phyloP scores from a whole-genome alignment of 2,329 filamentous ascomycete species.

The Geosmithia flava region DNA sequence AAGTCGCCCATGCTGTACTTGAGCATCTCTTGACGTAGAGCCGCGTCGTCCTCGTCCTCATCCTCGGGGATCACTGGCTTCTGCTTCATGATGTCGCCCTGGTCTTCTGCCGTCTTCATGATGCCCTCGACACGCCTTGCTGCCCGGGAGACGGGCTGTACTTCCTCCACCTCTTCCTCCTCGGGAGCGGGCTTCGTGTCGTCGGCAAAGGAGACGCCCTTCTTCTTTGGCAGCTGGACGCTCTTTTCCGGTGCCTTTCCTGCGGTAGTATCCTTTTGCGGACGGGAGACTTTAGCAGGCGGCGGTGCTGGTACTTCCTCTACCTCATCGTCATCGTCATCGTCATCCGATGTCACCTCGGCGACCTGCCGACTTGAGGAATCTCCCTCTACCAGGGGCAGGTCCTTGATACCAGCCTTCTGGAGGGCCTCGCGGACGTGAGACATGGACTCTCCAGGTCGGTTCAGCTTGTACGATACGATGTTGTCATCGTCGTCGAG shows the following conservation, averaged over 20 bases:
- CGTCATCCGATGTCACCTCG: background rate
- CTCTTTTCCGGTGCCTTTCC: background rate
- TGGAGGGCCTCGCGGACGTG: constrained; percentile 60
- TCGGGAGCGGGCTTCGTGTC: constrained; percentile 36
- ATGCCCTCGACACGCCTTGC: constrained; percentile 40
- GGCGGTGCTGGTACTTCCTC: background rate
- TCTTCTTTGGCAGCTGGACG: constrained; percentile 20
- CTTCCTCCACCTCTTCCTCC: background rate
- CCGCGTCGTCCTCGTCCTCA: constrained; percentile 71
- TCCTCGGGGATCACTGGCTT: constrained; percentile 51
- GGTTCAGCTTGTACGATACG: constrained; percentile 51
- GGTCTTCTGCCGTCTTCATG: constrained; percentile 42
- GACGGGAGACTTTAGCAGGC: constrained; percentile 1
- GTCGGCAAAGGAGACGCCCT: constrained; percentile 51
- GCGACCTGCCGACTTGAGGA: background rate
- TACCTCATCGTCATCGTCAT: background rate
- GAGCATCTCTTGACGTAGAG: constrained; percentile 76
- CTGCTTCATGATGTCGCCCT: constrained; percentile 32
- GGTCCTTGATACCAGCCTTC: constrained; percentile 58
- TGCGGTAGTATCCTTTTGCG: background rate
- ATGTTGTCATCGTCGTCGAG: constrained; percentile 86
- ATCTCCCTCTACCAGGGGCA: constrained; percentile 11
- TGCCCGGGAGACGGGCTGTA: constrained; percentile 22
- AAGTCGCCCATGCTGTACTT: constrained; percentile 82
- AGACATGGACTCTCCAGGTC: constrained; percentile 54